Conservation (phyloP, 257 asterid genomes). For the Thymus quinquecostatus region DNA sequence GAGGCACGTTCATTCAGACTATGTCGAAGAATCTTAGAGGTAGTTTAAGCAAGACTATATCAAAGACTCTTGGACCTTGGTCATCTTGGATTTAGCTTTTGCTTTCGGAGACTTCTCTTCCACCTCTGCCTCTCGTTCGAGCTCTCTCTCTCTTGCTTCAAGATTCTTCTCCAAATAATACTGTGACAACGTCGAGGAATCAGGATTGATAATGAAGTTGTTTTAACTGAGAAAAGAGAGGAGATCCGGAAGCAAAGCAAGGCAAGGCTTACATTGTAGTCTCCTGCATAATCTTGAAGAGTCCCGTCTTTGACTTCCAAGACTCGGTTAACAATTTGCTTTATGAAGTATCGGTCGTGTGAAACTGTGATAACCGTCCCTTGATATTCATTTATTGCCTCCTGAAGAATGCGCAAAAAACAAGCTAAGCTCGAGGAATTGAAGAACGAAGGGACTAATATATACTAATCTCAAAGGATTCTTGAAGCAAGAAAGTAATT, state of each 20-base stretch:
- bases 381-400: constrained; percentile 87
- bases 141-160: constrained; percentile 86
- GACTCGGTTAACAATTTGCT: constrained; percentile 92
- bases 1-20: background rate
- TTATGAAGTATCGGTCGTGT: constrained; percentile 96
- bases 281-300: constrained; percentile 92
- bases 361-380: constrained; percentile 97
- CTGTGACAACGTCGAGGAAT: constrained; percentile 39
- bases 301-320: constrained; percentile 87
- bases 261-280: constrained; percentile 70
- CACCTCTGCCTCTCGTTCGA: constrained; percentile 98
- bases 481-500: background rate
- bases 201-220: background rate
- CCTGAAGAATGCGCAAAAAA: constrained; percentile 44
- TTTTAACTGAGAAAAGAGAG: background rate
- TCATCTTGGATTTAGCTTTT: constrained; percentile 98
- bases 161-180: constrained; percentile 97
- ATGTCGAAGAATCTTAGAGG: background rate
- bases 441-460: constrained; percentile 10
- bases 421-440: constrained; percentile 18
- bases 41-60: background rate
- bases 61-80: constrained; percentile 65
- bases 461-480: background rate
- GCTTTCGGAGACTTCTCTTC: constrained; percentile 92
- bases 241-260: background rate